Evolutionary conservation across 1,139 yeast genomes (phyloP), one percentile per base, ranked within the genome.

Genomic region (Hemisphaericaspora subhashii): DNA sequence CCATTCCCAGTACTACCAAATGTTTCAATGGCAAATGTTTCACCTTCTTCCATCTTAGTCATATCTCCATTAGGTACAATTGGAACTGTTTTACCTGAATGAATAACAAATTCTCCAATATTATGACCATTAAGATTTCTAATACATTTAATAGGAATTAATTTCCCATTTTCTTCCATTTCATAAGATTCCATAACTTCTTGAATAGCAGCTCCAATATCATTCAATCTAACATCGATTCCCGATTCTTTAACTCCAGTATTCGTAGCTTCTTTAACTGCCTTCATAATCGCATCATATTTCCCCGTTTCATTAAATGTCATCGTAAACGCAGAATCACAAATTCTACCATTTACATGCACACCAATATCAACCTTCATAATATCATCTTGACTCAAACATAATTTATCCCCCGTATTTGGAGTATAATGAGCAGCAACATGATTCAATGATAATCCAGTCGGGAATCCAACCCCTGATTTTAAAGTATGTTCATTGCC

Each of bases 381-480:
- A 36, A 92, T 96, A 63, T 92, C 98, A 47, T 86, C 95, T 53
- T 87, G 80, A 42, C 76, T 72, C 51, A 92, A 70, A 1, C 85
- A 85, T 8, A 86, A 76, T 53, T 81, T 87, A 62, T 94, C 98
- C 14, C 96, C 96, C 13, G 95, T 83, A 64, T 92, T 92, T 14
- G 99, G 99, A 0, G 98, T 90, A 63, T 89, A 92, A 62, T 94
- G 99, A 0, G 98, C 98, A 22, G 99, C 99, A 53, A 89, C 85
- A 58, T 90, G 87, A 64, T 92, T 94, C 48, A 90, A 66, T 1
- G 96, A 87, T 37, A 94, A 76, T 40, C 99, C 99, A 9, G 98
- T 89, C 32, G 99, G 99, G 73, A 92, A 92, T 2, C 98, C 99
- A 54, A 90, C 80, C 31, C 99, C 99, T 10, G 90, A 94, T 37